Percentiles rank a stretch among this genome's conserved stretches.
Evolutionary conservation across 225 moss, liverwort and hornwort species (phyloP).

Genomic region (Polytrichum commune): DNA sequence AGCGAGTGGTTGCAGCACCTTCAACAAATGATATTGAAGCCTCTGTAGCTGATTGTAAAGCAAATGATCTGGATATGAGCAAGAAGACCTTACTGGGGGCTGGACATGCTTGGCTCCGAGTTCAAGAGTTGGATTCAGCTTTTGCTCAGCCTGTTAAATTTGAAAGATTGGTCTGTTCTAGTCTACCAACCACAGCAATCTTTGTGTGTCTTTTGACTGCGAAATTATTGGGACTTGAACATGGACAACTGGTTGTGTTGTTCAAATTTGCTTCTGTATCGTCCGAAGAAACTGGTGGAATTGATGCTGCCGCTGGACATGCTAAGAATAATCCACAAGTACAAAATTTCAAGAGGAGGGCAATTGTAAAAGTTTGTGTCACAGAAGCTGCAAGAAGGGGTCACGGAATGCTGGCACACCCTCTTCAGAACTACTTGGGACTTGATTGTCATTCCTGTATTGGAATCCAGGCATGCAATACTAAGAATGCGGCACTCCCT

Average conservation of each 20-base stretch:
- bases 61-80: conserved; percentile 3
- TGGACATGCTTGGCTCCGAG: conserved; percentile 73
- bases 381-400: conserved; percentile 61
- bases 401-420: conserved; percentile 82
- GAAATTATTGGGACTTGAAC: conserved; percentile 39
- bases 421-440: conserved; percentile 79
- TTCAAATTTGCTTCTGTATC: conserved; percentile 21
- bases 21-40: conserved; percentile 14
- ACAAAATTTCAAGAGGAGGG: conserved; percentile 50
- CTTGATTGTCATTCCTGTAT: conserved; percentile 68
- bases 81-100: conserved; percentile 23
- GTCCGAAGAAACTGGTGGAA: conserved; percentile 14
- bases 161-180: conserved; percentile 54
- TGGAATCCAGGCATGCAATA: conserved; percentile 45
- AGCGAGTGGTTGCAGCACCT: conserved; percentile 36
- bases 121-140: conserved; percentile 81
- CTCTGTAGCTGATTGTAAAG: conserved; percentile 24
- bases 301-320: conserved; percentile 10
- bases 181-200: conserved; percentile 74
- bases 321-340: conserved; percentile 35
- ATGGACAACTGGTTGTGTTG: conserved; percentile 76
- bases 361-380: conserved; percentile 53
- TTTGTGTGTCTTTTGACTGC: conserved; percentile 68
- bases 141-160: conserved; percentile 52
- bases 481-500: conserved; percentile 28